Base-by-base conservation (phyloP, 2,329 filamentous ascomycete genomes). In the Ophiostoma ulmi region DNA sequence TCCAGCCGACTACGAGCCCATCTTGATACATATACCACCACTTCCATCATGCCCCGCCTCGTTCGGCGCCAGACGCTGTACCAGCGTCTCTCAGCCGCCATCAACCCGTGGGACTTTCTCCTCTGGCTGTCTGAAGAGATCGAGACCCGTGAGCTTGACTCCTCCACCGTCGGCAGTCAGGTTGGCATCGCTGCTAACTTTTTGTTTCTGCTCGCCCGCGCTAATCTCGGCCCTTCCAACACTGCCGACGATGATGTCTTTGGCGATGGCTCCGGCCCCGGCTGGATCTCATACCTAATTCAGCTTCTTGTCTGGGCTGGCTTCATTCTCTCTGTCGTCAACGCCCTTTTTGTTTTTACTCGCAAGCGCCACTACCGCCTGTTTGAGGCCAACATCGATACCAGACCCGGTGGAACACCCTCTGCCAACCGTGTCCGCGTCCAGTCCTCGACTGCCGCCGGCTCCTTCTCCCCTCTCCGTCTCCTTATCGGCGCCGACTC, bases 51-150 rank as follows among this genome's bases (percentile, higher is more conserved):
- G 73, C 78, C 93, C 85, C 93, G 93, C 76, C 89, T 97, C 73
- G 89, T 99, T 75, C 93, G 95, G 78, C 89, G 88, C 76, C 88
- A 88, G 78, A 90, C 95, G 78, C 86, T 97, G 75, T 78, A 82
- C 39, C 91, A 98, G 84, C 92, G 94, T 79, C 86, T 98, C 79
- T 88, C 88, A 78, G 85, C 91, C 71, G 88, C 88, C 79, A 83
- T 97, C 72, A 94, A 98, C 77, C 93, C 92, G 3, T 90, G 91
- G 82, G 95, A 99, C 80, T 91, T 94, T 77, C 82, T 95, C 70
- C 87, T 99, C 22, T 97, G 93, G 91, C 80, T 97, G 1, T 96
- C 92, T 0, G 94, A 98, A 78, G 92, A 97, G 80, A 86, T 99
- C 72, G 94, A 97, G 78, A 93, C 93, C 38, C 90, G 91, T 77